These are phyloP conservation scores for Xylaria sp. DNA, from an alignment of 2,329 filamentous ascomycete species.

Conservation along the genomic window DNA sequence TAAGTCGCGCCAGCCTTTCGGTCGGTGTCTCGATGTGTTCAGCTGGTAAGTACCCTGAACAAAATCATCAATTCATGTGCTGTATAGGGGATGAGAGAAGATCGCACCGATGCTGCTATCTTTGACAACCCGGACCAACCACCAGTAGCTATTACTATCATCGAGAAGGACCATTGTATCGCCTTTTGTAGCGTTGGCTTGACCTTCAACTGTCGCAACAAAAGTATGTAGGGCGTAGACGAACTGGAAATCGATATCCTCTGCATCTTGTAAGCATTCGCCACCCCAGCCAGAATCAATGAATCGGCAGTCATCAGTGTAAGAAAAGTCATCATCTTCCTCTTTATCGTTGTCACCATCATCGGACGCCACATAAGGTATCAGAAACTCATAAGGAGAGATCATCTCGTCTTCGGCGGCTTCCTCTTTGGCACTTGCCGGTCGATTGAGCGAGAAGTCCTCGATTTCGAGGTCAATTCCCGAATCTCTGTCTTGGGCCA, in stretches of 20 bases:
- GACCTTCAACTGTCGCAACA: constrained; percentile 95
- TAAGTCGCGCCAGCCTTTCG: constrained; percentile 89
- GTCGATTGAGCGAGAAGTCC: constrained; percentile 36
- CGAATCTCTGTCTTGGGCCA: constrained; percentile 29
- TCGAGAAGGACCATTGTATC: constrained; percentile 99
- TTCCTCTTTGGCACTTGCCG: constrained; percentile 28
- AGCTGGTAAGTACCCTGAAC: constrained; percentile 87
- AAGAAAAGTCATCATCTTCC: constrained; percentile 68
- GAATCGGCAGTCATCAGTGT: constrained; percentile 66
- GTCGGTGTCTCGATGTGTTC: constrained; percentile 99
- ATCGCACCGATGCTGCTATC: constrained; percentile 86
- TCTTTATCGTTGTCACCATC: constrained; percentile 78
- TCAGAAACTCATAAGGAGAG: constrained; percentile 49
- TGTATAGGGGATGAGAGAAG: neutral
- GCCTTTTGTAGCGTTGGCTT: constrained; percentile 97
- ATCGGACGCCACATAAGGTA: constrained; percentile 67
- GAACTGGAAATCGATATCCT: constrained; percentile 99
- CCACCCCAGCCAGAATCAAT: constrained; percentile 78
- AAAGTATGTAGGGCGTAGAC: constrained; percentile 98
- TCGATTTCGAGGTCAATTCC: constrained; percentile 37
- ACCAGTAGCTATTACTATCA: constrained; percentile 99
- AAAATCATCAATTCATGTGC: constrained; percentile 21
- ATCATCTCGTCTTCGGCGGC: constrained; percentile 44
- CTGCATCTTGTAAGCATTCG: constrained; percentile 90
- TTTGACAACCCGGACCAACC: constrained; percentile 96